phyloP scores from a whole-genome alignment of 1,284 basidiomycete species.

The Golubevia pallescens region DNA sequence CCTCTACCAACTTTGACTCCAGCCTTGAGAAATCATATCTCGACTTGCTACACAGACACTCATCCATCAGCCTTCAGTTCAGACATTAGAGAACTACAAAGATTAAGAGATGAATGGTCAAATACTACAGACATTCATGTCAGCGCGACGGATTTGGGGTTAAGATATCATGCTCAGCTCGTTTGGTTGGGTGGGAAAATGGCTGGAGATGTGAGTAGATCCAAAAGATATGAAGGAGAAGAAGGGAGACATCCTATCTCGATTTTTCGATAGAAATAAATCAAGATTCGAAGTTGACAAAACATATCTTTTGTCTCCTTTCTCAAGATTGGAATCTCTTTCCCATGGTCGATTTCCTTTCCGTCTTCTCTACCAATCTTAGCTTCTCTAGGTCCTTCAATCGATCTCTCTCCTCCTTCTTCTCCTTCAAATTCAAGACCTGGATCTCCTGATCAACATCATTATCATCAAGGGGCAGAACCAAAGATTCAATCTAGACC shows the following conservation, averaged over 20 bases:
- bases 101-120: constrained; percentile 69
- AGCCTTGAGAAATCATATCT: constrained; percentile 75
- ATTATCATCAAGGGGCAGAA: constrained; percentile 11
- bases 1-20: constrained; percentile 70
- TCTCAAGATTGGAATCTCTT: constrained; percentile 28
- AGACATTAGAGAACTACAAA: constrained; percentile 77
- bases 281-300: no score
- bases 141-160: constrained; percentile 12
- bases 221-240: neutral
- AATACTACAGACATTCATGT: constrained; percentile 26
- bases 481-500: constrained; percentile 12
- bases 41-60: constrained; percentile 73
- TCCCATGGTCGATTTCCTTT: constrained; percentile 46
- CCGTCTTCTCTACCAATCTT: constrained; percentile 21
- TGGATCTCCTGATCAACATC: neutral
- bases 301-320: neutral
- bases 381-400: no score
- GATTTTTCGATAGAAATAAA: no score
- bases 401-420: no score
- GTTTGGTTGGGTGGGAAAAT: constrained; percentile 45
- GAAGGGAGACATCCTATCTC: no score
- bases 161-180: constrained; percentile 43
- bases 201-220: constrained; percentile 20
- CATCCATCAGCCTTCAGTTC: constrained; percentile 86
- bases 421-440: no score